Conservation (phyloP, 176 grass and related monocot species). For the Cenchrus purpureus region DNA sequence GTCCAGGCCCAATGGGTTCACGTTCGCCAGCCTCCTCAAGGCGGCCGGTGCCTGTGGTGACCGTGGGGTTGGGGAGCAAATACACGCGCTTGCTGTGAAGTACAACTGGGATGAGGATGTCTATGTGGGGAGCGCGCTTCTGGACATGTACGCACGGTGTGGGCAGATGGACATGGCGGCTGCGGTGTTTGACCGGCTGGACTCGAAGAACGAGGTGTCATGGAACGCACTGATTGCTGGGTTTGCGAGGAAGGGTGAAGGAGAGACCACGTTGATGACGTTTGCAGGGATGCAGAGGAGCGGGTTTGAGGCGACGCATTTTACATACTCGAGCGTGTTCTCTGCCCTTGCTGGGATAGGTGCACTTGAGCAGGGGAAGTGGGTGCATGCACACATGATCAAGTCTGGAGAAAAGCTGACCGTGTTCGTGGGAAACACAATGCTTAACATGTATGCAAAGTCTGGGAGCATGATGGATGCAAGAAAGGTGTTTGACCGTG, state of each 20-base stretch:
- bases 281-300: constrained; percentile 68
- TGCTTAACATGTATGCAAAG: constrained; percentile 80
- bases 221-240: constrained; percentile 77
- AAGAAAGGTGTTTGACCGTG: constrained; percentile 65
- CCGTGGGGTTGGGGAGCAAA: constrained; percentile 23
- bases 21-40: constrained; percentile 74
- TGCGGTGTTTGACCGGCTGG: constrained; percentile 51
- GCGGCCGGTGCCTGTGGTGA: constrained; percentile 40
- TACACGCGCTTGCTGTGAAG: constrained; percentile 58
- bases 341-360: constrained; percentile 54
- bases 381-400: constrained; percentile 76
- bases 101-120: constrained; percentile 53
- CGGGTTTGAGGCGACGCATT: constrained; percentile 56
- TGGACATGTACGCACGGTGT: constrained; percentile 68
- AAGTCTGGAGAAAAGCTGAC: constrained; percentile 66
- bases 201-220: constrained; percentile 67
- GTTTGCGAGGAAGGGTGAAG: constrained; percentile 60
- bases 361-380: constrained; percentile 71
- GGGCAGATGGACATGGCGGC: constrained; percentile 55
- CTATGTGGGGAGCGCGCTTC: constrained; percentile 67
- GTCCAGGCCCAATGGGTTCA: constrained; percentile 54
- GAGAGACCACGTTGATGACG: constrained; percentile 39
- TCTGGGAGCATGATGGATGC: constrained; percentile 65
- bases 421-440: constrained; percentile 59
- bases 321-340: constrained; percentile 75